These are phyloP conservation scores for Plasmodium relictum DNA, from an alignment of 169 alveolate species.

Conservation along the genomic window DNA sequence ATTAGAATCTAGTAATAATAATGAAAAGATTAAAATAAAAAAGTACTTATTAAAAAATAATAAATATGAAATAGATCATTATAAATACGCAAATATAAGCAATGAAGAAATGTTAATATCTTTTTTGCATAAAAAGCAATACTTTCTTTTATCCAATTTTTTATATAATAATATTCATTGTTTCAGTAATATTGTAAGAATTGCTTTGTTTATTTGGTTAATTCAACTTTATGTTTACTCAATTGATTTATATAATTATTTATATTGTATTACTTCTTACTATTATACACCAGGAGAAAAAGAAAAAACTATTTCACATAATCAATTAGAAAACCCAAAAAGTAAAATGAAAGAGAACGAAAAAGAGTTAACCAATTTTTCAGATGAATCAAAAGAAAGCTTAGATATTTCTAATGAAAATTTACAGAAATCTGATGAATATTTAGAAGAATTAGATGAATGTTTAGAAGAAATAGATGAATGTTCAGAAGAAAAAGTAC, in stretches of 20 bases:
- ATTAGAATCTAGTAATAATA: constrained; percentile 13
- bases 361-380: neutral
- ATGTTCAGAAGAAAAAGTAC: neutral
- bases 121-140: constrained; percentile 69
- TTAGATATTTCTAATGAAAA: neutral
- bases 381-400: constrained; percentile 6
- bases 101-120: constrained; percentile 71
- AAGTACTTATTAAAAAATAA: constrained; percentile 52
- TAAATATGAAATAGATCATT: constrained; percentile 68
- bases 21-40: constrained; percentile 39
- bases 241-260: constrained; percentile 45
- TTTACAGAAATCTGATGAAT: neutral
- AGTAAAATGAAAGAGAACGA: neutral
- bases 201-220: constrained; percentile 69
- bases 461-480: neutral
- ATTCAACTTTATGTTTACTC: constrained; percentile 59
- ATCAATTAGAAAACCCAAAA: neutral
- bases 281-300: neutral
- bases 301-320: neutral
- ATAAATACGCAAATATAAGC: constrained; percentile 40
- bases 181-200: constrained; percentile 38
- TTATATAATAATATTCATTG: constrained; percentile 64
- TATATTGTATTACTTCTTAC: constrained; percentile 12
- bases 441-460: neutral
- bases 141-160: constrained; percentile 37